Evolutionary conservation across 2,329 filamentous ascomycete species (phyloP).

Genomic region (Apiospora arundinis): DNA sequence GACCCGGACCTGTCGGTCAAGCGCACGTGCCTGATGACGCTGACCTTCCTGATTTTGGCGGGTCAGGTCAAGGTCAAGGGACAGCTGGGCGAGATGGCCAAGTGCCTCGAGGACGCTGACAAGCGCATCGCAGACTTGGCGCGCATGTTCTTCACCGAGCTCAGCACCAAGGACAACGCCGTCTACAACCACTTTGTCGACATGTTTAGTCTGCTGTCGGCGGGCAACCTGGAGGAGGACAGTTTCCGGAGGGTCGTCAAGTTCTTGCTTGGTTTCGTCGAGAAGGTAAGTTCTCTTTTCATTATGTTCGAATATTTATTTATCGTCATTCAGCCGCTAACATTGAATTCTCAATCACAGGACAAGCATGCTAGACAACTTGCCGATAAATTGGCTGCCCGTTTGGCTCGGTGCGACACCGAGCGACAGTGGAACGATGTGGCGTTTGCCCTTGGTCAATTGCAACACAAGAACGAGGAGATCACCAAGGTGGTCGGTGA

Average conservation of each 20-base stretch:
- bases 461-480: conserved; percentile 94
- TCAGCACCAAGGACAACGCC: conserved; percentile 97
- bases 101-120: conserved; percentile 96
- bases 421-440: conserved; percentile 98
- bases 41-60: conserved; percentile 95
- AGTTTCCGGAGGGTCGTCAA: conserved; percentile 85
- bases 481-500: conserved; percentile 78
- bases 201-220: conserved; percentile 93
- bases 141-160: conserved; percentile 97
- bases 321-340: no score
- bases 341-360: conserved; percentile 49
- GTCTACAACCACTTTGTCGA: conserved; percentile 99
- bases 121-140: conserved; percentile 92
- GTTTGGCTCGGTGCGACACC: conserved; percentile 83
- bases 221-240: conserved; percentile 85
- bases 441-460: conserved; percentile 84
- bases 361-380: conserved; percentile 97
- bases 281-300: conserved; percentile 85
- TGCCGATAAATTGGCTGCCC: conserved; percentile 87
- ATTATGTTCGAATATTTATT: no score
- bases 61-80: conserved; percentile 99
- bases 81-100: conserved; percentile 98
- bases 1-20: conserved; percentile 91
- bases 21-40: conserved; percentile 95
- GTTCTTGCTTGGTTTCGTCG: conserved; percentile 94